Evolutionary conservation across 225 moss, liverwort and hornwort species (phyloP).

Genomic region (Physcomitrellopsis africana): DNA sequence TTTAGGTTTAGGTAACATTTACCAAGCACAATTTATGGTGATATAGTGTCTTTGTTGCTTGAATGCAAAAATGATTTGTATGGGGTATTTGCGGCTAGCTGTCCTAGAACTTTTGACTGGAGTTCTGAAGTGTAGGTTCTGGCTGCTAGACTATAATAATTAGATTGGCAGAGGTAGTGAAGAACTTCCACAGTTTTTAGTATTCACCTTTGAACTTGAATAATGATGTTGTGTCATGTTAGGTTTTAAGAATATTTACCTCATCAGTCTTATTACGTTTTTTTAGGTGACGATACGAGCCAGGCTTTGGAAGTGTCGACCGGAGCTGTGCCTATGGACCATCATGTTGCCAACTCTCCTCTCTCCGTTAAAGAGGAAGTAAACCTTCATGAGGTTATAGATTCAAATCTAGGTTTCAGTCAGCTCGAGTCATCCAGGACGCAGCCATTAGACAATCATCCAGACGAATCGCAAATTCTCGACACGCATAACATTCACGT

Average conservation of each 20-base stretch:
- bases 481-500: slow-evolving; percentile 28
- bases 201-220: slow-evolving; percentile 18
- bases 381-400: slow-evolving; percentile 50
- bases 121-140: slow-evolving; percentile 15
- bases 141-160: background rate
- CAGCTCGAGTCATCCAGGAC: slow-evolving; percentile 31
- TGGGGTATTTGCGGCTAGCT: background rate
- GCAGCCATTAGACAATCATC: slow-evolving; percentile 14
- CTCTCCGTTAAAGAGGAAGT: slow-evolving; percentile 40
- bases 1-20: slow-evolving; percentile 14
- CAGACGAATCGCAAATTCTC: slow-evolving; percentile 40
- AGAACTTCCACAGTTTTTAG: background rate
- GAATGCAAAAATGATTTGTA: background rate
- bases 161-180: background rate
- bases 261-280: slow-evolving; percentile 5
- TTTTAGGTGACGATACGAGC: slow-evolving; percentile 52
- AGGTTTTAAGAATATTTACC: slow-evolving; percentile 26
- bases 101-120: slow-evolving; percentile 9
- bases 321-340: slow-evolving; percentile 44
- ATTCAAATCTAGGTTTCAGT: slow-evolving; percentile 46
- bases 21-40: slow-evolving; percentile 2
- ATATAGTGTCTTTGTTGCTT: slow-evolving; percentile 1
- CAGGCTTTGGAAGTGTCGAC: slow-evolving; percentile 58
- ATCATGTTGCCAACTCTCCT: slow-evolving; percentile 33
- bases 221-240: background rate